These are phyloP conservation scores for Dichotomocladium elegans DNA, from an alignment of 371 early-diverging fungal genomes.

Conservation along the genomic window DNA sequence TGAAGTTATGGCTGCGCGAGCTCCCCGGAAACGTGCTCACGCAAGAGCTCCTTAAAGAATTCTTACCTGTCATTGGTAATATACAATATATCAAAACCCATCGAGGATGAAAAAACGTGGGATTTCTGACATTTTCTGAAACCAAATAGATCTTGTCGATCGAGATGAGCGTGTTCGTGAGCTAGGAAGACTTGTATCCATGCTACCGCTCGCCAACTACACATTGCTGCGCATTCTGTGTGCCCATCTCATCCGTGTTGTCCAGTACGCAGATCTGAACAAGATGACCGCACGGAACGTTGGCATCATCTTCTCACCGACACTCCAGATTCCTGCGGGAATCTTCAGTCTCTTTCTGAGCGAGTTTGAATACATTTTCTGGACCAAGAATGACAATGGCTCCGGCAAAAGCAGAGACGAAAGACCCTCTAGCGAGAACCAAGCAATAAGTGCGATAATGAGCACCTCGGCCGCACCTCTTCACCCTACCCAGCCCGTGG, in stretches of 20 bases:
- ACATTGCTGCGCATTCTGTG: constrained; percentile 83
- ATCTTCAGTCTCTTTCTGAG: constrained; percentile 85
- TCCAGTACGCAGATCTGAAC: constrained; percentile 77
- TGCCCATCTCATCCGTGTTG: constrained; percentile 85
- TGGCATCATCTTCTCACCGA: constrained; percentile 93
- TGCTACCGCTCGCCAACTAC: constrained; percentile 84
- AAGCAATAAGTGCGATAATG: not conserved
- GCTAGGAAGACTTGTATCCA: constrained; percentile 73
- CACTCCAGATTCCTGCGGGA: constrained; percentile 86
- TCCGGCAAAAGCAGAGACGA: too few species aligned
- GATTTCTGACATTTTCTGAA: too few species aligned
- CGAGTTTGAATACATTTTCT: constrained; percentile 87
- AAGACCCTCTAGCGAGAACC: not conserved
- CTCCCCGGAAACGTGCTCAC: constrained; percentile 74
- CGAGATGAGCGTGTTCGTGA: constrained; percentile 70
- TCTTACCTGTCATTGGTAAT: constrained; percentile 52
- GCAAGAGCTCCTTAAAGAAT: constrained; percentile 55
- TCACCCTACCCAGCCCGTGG: constrained; percentile 4
- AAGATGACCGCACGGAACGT: constrained; percentile 94
- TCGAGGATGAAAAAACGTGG: not conserved
- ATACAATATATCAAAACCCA: not conserved
- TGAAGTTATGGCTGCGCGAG: constrained; percentile 80
- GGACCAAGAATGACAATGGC: constrained; percentile 46
- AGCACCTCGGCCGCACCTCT: not conserved
- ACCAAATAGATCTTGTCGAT: constrained; percentile 65